These are phyloP conservation scores for Chlamydomonas applanata DNA, from an alignment of 139 green algal genomes.

Conservation along the genomic window DNA sequence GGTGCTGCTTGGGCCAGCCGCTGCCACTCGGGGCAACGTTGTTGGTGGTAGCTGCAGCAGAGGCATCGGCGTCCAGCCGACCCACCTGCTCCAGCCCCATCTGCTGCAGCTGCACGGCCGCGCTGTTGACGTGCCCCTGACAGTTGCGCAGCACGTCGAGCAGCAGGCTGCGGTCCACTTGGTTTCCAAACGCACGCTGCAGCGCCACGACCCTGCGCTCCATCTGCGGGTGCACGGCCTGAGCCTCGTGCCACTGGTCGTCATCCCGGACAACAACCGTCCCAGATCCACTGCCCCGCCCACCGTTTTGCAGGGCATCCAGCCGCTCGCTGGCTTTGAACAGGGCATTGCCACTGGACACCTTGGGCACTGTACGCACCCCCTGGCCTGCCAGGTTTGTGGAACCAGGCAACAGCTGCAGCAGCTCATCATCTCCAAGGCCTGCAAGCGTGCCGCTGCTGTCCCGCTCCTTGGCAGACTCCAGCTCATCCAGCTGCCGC, in stretches of 20 bases:
- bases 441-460: background rate
- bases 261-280: background rate
- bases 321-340: background rate
- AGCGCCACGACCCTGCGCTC: too few species aligned
- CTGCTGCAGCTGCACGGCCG: background rate
- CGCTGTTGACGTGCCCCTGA: background rate
- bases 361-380: background rate
- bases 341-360: background rate
- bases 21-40: too few species aligned
- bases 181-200: background rate
- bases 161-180: conserved; percentile 5
- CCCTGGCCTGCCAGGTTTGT: background rate
- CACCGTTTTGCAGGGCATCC: background rate
- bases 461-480: background rate
- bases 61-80: background rate
- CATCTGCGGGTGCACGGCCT: background rate
- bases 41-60: too few species aligned
- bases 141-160: conserved; percentile 3
- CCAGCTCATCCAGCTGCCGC: background rate
- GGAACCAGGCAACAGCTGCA: background rate
- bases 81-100: conserved; percentile 5
- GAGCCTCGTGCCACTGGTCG: background rate
- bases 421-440: background rate
- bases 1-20: too few species aligned
- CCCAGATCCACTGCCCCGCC: background rate